Percentiles rank a stretch among this genome's conserved stretches.
Evolutionary conservation across 1,139 yeast species (phyloP).

Genomic region (Taphrina pruni): DNA sequence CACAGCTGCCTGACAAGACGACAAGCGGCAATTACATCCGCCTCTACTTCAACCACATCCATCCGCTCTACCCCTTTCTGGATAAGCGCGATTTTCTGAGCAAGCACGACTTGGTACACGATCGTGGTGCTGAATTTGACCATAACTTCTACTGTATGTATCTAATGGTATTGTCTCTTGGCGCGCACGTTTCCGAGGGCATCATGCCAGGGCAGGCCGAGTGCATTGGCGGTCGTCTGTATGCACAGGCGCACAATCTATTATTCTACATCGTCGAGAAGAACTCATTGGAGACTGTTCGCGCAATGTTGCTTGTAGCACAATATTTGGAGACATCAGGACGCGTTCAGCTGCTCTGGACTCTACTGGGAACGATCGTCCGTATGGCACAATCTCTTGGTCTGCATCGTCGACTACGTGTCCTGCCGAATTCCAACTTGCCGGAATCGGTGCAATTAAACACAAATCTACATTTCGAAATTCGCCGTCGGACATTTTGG

Average conservation of each 20-base stretch:
- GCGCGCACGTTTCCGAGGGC: conserved; percentile 9
- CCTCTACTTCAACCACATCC: conserved; percentile 14
- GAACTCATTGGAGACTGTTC: conserved; percentile 58
- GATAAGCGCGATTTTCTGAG: conserved; percentile 19
- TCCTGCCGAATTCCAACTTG: not conserved
- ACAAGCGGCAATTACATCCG: conserved; percentile 14
- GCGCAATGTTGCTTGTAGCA: conserved; percentile 59
- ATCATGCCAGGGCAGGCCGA: not conserved
- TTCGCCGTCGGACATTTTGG: conserved; percentile 62
- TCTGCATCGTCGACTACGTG: conserved; percentile 63
- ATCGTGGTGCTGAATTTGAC: not conserved
- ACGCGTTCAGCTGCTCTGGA: conserved; percentile 52
- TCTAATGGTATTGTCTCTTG: conserved; percentile 53
- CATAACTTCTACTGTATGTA: conserved; percentile 4
- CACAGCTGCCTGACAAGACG: conserved; percentile 9
- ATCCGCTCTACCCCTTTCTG: conserved; percentile 13
- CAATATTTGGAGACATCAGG: conserved; percentile 59
- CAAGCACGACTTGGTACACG: not conserved
- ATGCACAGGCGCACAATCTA: conserved; percentile 23
- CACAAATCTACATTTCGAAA: conserved; percentile 51
- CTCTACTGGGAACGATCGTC: conserved; percentile 60
- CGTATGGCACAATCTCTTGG: conserved; percentile 71
- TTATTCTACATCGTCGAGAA: conserved; percentile 52
- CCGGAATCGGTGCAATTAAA: conserved; percentile 53
- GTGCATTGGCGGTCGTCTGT: conserved; percentile 5